These are phyloP conservation scores for Ajuga reptans DNA, from an alignment of 305 asterid species.

Conservation along the genomic window DNA sequence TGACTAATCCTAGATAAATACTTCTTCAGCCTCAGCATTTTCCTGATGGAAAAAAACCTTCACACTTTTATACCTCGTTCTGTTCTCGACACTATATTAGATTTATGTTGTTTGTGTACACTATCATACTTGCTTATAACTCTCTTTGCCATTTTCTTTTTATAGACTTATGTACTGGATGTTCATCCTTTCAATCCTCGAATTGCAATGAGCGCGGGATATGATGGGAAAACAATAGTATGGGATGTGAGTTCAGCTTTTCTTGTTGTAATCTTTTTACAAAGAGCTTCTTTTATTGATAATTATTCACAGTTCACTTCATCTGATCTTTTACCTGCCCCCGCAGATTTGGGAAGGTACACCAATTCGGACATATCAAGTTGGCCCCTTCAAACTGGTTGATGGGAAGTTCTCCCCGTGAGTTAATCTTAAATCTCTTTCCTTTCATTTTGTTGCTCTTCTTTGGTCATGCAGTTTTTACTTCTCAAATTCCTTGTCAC, in stretches of 20 bases:
- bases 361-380: slow-evolving; percentile 74
- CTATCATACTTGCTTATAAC: slow-evolving; percentile 1
- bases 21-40: background rate
- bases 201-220: slow-evolving; percentile 99
- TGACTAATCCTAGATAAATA: background rate
- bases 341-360: slow-evolving; percentile 94
- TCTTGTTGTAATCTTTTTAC: slow-evolving; percentile 17
- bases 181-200: slow-evolving; percentile 99
- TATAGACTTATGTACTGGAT: slow-evolving; percentile 87
- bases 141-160: slow-evolving; percentile 2
- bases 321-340: slow-evolving; percentile 9
- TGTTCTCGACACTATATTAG: slow-evolving; percentile 3
- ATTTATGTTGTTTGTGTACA: background rate
- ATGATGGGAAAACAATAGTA: slow-evolving; percentile 94
- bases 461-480: background rate
- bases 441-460: slow-evolving; percentile 10
- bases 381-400: slow-evolving; percentile 83
- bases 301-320: slow-evolving; percentile 14
- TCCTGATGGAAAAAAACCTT: background rate
- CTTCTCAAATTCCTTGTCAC: background rate
- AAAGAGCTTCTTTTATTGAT: slow-evolving; percentile 9
- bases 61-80: background rate
- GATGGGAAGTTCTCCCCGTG: slow-evolving; percentile 98
- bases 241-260: slow-evolving; percentile 85
- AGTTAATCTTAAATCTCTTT: slow-evolving; percentile 34